Percentiles rank a stretch among this genome's conserved stretches.
Evolutionary conservation across 1,284 basidiomycete species (phyloP).

Genomic region (Athelia psychrophila): DNA sequence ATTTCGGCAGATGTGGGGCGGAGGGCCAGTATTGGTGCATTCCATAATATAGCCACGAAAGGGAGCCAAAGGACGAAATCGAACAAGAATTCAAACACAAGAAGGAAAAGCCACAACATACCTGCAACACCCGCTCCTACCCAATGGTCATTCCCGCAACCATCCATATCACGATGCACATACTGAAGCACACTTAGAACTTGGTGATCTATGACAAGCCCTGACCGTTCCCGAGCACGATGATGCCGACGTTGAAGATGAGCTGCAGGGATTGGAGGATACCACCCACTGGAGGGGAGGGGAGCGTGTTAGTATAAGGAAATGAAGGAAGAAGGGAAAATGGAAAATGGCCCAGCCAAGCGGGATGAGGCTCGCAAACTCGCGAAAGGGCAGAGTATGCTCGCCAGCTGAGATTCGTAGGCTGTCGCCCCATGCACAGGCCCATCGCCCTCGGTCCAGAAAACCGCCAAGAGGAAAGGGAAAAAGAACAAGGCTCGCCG

Average conservation of each 20-base stretch:
- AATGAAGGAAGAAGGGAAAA: not conserved
- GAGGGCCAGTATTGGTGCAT: too few relatives aligned
- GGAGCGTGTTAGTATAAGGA: not conserved
- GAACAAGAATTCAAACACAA: too few relatives aligned
- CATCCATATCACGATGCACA: slow-evolving; percentile 55
- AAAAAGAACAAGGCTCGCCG: too few relatives aligned
- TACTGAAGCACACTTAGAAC: slow-evolving; percentile 53
- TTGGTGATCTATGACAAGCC: not conserved
- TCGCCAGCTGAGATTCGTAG: too few relatives aligned
- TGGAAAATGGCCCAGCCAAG: slow-evolving; percentile 39
- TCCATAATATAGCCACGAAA: too few relatives aligned
- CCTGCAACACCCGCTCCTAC: slow-evolving; percentile 50
- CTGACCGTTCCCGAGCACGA: slow-evolving; percentile 9
- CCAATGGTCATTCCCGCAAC: slow-evolving; percentile 47
- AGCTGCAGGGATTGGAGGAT: slow-evolving; percentile 55
- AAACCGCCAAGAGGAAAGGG: too few relatives aligned
- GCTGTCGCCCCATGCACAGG: too few relatives aligned
- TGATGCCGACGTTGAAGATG: slow-evolving; percentile 49
- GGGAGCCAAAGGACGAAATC: slow-evolving; percentile 21
- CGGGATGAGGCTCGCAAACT: slow-evolving; percentile 54
- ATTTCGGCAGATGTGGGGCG: too few relatives aligned
- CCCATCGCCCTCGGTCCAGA: too few relatives aligned
- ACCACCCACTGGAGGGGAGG: slow-evolving; percentile 32
- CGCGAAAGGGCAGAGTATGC: slow-evolving; percentile 54
- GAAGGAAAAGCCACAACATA: too few relatives aligned